A percentile compares a stretch with the other conserved stretches of the same genome.
Conservation (phyloP, 2,329 filamentous ascomycete genomes). For the Fusarium albosuccineum region DNA sequence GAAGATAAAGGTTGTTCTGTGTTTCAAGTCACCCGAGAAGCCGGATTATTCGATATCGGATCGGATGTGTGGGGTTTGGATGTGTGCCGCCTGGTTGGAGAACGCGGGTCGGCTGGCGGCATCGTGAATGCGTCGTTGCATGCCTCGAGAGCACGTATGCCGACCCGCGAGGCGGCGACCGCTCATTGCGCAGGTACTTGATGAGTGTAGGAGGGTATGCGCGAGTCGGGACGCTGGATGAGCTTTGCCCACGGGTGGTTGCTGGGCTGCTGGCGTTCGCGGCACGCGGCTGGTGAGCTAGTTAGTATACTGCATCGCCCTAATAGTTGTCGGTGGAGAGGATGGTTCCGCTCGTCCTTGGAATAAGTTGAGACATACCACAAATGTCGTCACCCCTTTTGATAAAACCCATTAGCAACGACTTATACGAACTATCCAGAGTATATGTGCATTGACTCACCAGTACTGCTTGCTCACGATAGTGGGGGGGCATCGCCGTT, state of each 20-base stretch:
- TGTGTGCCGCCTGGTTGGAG: constrained; percentile 26
- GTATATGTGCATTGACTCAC: constrained; percentile 47
- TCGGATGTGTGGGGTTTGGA: constrained; percentile 16
- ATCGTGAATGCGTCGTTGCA: constrained; percentile 12
- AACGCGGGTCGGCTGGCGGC: constrained; percentile 29
- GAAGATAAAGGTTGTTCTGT: constrained; percentile 18
- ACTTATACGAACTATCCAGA: constrained; percentile 7
- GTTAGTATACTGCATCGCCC: constrained; percentile 38
- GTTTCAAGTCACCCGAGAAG: constrained; percentile 30
- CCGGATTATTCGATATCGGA: constrained; percentile 28
- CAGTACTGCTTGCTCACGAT: constrained; percentile 62
- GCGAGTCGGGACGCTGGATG: constrained; percentile 51
- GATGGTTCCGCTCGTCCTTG: constrained; percentile 21
- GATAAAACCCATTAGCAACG: constrained; percentile 41
- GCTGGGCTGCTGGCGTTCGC: constrained; percentile 56
- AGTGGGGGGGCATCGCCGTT: constrained; percentile 57
- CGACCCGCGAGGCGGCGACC: constrained; percentile 21
- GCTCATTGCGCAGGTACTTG: constrained; percentile 49
- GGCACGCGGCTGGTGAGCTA: constrained; percentile 51
- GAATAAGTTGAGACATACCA: constrained; percentile 51
- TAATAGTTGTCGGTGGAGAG: constrained; percentile 23
- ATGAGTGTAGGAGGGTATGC: constrained; percentile 43
- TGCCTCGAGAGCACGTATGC: constrained; percentile 14
- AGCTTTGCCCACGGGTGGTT: constrained; percentile 55
- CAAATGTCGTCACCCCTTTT: constrained; percentile 60